Conservation (phyloP, 108 stramenopile species). For the Stephanodiscus minutulus region DNA sequence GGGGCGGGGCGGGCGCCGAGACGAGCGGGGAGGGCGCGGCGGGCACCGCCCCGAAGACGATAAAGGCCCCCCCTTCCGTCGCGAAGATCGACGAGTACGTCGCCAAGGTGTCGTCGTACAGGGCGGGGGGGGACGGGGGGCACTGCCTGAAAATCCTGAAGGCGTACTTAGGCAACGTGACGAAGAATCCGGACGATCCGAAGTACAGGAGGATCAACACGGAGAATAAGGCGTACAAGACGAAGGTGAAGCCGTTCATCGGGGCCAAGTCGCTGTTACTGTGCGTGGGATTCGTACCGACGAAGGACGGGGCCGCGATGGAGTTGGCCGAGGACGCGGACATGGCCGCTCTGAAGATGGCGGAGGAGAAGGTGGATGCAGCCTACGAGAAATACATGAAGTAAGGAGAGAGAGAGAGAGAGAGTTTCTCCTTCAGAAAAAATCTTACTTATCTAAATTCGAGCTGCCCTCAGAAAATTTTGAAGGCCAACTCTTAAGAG, state of each 20-base stretch:
- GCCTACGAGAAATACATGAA: constrained; percentile 63
- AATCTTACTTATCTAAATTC: not conserved
- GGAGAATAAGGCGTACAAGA: constrained; percentile 93
- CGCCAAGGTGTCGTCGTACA: constrained; percentile 75
- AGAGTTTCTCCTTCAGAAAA: not conserved
- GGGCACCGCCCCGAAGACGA: no score
- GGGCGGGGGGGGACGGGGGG: constrained; percentile 93
- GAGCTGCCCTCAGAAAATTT: not conserved
- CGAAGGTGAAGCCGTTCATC: constrained; percentile 83
- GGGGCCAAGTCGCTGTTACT: constrained; percentile 79
- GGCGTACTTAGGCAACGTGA: constrained; percentile 87
- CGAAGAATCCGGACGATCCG: constrained; percentile 80
- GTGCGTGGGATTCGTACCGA: constrained; percentile 78
- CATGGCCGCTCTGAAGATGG: constrained; percentile 55
- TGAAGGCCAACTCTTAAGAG: not conserved
- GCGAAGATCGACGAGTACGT: constrained; percentile 88
- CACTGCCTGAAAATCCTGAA: constrained; percentile 88
- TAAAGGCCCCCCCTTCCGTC: constrained; percentile 53
- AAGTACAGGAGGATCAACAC: constrained; percentile 90
- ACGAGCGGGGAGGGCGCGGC: constrained; percentile 38
- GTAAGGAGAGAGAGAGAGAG: not conserved
- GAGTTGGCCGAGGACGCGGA: constrained; percentile 68
- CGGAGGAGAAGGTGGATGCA: constrained; percentile 73
- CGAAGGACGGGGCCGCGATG: constrained; percentile 50
- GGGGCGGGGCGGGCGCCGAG: constrained; percentile 27